A percentile compares a stretch with the other conserved stretches of the same genome.
phyloP scores from a whole-genome alignment of 179 eudicot genomes.

The Corrigiola litoralis region DNA sequence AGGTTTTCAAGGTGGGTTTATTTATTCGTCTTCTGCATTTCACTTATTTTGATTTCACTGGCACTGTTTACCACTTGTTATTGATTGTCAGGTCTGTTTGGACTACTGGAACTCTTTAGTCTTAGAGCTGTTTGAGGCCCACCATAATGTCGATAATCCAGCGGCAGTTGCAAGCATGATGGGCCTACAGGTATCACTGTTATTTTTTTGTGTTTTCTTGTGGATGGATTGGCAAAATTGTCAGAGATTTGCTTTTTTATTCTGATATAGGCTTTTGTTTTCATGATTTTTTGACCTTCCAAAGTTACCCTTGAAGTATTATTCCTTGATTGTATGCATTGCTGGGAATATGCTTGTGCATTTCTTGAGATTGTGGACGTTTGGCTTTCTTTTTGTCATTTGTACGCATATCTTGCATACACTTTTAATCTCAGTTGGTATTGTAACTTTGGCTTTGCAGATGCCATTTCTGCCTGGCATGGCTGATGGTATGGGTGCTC shows the following conservation, averaged over 20 bases:
- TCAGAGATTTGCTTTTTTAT: too few species aligned
- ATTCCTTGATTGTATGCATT: background rate
- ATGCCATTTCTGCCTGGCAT: conserved; percentile 58
- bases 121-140: conserved; percentile 77
- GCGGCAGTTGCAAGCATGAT: conserved; percentile 72
- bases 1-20: conserved; percentile 81
- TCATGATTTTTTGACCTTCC: background rate
- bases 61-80: background rate
- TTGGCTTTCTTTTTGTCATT: background rate
- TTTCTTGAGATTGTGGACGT: background rate
- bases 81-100: conserved; percentile 73
- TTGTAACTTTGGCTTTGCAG: conserved; percentile 24
- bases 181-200: conserved; percentile 71
- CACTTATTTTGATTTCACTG: background rate
- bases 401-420: too few species aligned
- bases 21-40: background rate
- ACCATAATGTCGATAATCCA: conserved; percentile 75
- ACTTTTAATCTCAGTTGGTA: too few species aligned
- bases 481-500: conserved; percentile 76
- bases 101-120: conserved; percentile 96
- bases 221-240: background rate
- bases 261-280: too few species aligned
- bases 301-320: too few species aligned
- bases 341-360: background rate
- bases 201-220: background rate